Base-by-base conservation (phyloP, 2,329 filamentous ascomycete genomes). In the Pleomassaria siparia region DNA sequence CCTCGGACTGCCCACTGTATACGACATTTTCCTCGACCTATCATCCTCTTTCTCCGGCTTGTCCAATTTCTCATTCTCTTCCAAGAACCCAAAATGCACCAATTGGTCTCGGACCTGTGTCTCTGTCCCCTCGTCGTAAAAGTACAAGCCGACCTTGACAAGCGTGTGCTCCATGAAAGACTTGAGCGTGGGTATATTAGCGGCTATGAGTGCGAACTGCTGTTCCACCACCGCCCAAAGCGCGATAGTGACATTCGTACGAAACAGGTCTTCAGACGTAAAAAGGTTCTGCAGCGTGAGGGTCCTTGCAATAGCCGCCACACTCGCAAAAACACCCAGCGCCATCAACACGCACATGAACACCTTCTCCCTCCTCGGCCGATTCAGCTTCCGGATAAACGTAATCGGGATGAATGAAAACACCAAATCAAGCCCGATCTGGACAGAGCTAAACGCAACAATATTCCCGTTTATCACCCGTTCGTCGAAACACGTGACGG, bases 141-240 rank as follows among this genome's bases (percentile, higher is more conserved):
- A 62, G 39, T 45, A 59, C 4, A 43, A 24, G 2, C 55, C 56
- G 10, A 60, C 15, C 25, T 32, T 49, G 4, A 56, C 20, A 9
- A 60, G 43, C 16, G 36, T 26, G 2, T 40, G 42, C 33, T 62
- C 52, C 43, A 61, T 47, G 20, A 63, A 59, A 16, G 36, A 40
- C 51, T 62, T 62, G 28, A 65, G 47, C 20, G 60, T 65, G 15
- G 62, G 62, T 12, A 64, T 54, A 13, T 54, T 64, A 11, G 62
- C 62, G 4, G 56, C 62, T 22, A 64, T 59, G n/a, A 63, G 47
- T 9, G 55, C 62, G 22, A 65, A 50, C 18, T 63, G 54, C 39
- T 49, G 54, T 40, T 66, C 59, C n/a, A 66, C 28, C n/a, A 53
- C 45, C 12, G 61, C 58, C 55, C 56, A 64, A 13, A 62, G 20